Conservation (phyloP, 2,329 filamentous ascomycete genomes). For the Ophiobolus disseminans region DNA sequence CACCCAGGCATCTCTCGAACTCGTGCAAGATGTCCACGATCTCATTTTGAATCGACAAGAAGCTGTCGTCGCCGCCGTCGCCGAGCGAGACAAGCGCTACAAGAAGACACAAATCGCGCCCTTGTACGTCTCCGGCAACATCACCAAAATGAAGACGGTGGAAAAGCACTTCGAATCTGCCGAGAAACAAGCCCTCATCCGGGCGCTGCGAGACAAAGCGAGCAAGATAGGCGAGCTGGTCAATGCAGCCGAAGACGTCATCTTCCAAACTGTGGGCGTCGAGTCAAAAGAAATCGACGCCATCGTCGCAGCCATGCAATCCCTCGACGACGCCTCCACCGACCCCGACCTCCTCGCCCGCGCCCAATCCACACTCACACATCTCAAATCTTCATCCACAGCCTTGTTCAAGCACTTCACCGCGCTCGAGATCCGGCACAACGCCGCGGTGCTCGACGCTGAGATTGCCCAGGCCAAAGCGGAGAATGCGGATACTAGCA, state of each 20-base stretch:
- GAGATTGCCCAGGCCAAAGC: constrained; percentile 61
- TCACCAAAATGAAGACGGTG: constrained; percentile 57
- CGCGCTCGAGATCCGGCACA: constrained; percentile 57
- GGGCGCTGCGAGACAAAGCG: constrained; percentile 58
- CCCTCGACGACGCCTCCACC: constrained; percentile 43
- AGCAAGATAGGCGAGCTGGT: constrained; percentile 59
- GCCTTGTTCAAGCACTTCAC: constrained; percentile 54
- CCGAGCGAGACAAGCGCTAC: constrained; percentile 62
- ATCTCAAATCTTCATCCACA: constrained; percentile 51
- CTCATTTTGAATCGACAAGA: constrained; percentile 59
- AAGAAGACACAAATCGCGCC: constrained; percentile 62
- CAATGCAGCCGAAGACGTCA: constrained; percentile 59
- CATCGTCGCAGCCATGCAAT: constrained; percentile 53
- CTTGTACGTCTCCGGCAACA: constrained; percentile 60
- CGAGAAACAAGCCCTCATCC: constrained; percentile 58
- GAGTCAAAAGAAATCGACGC: constrained; percentile 61
- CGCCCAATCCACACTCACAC: constrained; percentile 33
- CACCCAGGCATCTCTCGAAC: constrained; percentile 40
- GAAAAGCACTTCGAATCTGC: constrained; percentile 55
- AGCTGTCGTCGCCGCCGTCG: constrained; percentile 57
- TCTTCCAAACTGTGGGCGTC: constrained; percentile 58
- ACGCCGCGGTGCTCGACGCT: constrained; percentile 60
- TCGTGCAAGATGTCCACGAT: constrained; percentile 52
- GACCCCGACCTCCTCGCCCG: constrained; percentile 29
- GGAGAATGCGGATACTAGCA: constrained; percentile 51